Conservation (phyloP, 1,284 basidiomycete genomes). For the Ganoderma leucocontextum region DNA sequence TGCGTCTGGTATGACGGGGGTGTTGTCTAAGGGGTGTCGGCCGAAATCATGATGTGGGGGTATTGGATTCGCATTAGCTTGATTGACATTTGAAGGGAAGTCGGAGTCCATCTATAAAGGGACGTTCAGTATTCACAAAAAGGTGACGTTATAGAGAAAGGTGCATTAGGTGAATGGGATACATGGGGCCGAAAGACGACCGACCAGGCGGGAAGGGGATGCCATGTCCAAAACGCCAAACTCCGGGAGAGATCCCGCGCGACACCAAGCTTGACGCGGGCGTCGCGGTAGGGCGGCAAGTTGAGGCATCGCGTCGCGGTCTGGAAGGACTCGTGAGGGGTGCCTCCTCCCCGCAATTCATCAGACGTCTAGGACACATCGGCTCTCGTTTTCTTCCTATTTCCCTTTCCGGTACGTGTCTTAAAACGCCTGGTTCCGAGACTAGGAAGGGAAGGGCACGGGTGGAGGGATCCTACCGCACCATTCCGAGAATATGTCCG, state of each 20-base stretch:
- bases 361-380: too few species aligned
- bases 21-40: not conserved
- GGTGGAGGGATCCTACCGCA: not conserved
- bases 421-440: not conserved
- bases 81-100: not conserved
- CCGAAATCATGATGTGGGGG: not conserved
- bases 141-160: not conserved
- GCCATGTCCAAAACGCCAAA: too few species aligned
- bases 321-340: too few species aligned
- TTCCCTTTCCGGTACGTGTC: not conserved
- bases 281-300: too few species aligned
- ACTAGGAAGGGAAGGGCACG: not conserved
- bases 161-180: not conserved
- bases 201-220: too few species aligned
- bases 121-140: not conserved
- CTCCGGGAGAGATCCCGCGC: too few species aligned
- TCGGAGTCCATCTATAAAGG: constrained; percentile 1
- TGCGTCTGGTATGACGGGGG: not conserved
- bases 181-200: not conserved
- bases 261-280: too few species aligned
- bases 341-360: too few species aligned
- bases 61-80: not conserved
- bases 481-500: not conserved
- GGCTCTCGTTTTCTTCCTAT: too few species aligned
- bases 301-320: too few species aligned